Conservation (phyloP, 1,284 basidiomycete species). For the Pyrrhoderma lamaoense region DNA sequence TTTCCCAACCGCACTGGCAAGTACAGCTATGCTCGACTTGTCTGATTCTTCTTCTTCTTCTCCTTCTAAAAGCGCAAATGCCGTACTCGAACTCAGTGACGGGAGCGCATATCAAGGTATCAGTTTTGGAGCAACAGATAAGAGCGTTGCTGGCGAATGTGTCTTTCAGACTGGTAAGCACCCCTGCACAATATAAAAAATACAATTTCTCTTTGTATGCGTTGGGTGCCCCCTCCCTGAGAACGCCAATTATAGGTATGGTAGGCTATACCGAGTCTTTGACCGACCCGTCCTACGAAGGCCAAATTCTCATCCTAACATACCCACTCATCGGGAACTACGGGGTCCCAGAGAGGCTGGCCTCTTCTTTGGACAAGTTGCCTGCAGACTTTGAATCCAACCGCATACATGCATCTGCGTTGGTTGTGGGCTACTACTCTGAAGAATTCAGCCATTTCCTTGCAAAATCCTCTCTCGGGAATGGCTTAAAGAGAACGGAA, state of each 20-base stretch:
- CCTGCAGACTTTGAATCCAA: slow-evolving; percentile 89
- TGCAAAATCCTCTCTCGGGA: slow-evolving; percentile 82
- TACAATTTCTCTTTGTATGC: neutral
- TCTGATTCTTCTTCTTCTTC: slow-evolving; percentile 16
- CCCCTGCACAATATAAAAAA: slow-evolving; percentile 15
- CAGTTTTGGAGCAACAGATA: slow-evolving; percentile 88
- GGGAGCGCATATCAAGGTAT: slow-evolving; percentile 86
- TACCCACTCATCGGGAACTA: slow-evolving; percentile 98
- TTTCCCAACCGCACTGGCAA: slow-evolving; percentile 46
- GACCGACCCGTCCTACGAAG: slow-evolving; percentile 98
- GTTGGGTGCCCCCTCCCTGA: neutral
- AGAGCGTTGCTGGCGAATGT: slow-evolving; percentile 94
- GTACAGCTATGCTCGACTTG: slow-evolving; percentile 34
- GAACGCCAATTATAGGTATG: slow-evolving; percentile 70
- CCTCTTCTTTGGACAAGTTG: slow-evolving; percentile 50
- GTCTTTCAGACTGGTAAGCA: slow-evolving; percentile 97
- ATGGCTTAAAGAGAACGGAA: slow-evolving; percentile 93
- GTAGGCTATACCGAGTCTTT: slow-evolving; percentile 98
- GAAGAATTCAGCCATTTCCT: slow-evolving; percentile 95
- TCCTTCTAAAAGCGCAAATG: slow-evolving; percentile 39
- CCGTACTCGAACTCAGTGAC: slow-evolving; percentile 87
- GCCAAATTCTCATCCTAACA: slow-evolving; percentile 95
- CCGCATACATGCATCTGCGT: slow-evolving; percentile 87
- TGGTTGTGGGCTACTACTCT: slow-evolving; percentile 93
- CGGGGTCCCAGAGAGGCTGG: slow-evolving; percentile 82